Evolutionary conservation across 257 asterid species (phyloP).

Genomic region (Euphrasia confusa): DNA sequence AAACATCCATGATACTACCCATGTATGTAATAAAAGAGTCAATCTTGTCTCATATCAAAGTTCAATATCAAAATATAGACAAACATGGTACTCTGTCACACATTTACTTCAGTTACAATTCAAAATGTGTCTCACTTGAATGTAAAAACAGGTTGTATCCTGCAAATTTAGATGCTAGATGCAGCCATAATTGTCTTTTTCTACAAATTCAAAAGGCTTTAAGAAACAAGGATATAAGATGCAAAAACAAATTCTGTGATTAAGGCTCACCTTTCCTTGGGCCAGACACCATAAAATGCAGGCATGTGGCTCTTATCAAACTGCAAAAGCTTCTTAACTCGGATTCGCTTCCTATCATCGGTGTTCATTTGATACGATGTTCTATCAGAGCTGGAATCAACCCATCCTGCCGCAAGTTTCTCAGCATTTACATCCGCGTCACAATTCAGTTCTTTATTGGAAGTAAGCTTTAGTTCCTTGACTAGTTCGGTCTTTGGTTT

Average conservation of each 20-base stretch:
- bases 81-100: neutral
- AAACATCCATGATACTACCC: neutral
- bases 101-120: neutral
- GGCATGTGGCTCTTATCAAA: conserved; percentile 90
- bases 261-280: conserved; percentile 56
- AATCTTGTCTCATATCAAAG: too few relatives aligned
- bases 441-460: conserved; percentile 41
- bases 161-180: neutral
- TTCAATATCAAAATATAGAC: neutral
- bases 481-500: conserved; percentile 71
- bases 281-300: conserved; percentile 91
- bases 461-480: conserved; percentile 79
- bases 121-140: neutral
- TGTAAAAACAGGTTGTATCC: neutral
- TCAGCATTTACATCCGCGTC: conserved; percentile 48
- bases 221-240: neutral
- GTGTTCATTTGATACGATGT: conserved; percentile 29
- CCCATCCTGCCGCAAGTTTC: conserved; percentile 55
- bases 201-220: neutral
- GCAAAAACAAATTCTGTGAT: conserved; percentile 8
- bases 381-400: conserved; percentile 32
- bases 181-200: neutral
- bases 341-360: conserved; percentile 28
- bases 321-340: conserved; percentile 65
- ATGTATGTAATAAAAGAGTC: too few relatives aligned